Conservation (phyloP, 192 early-diverging fungal species). For the Chytriomyces confervae region DNA sequence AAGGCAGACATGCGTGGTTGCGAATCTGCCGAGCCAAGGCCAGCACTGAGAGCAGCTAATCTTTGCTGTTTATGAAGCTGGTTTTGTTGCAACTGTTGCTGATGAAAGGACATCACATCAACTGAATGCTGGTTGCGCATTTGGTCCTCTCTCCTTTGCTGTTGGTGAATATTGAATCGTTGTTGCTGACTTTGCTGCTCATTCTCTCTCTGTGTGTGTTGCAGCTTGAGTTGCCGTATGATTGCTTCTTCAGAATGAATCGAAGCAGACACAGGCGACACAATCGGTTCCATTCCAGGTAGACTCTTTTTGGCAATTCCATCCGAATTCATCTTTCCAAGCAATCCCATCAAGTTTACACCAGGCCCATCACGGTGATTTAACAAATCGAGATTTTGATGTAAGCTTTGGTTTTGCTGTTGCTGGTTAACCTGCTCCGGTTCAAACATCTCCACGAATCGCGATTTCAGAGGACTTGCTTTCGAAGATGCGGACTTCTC, state of each 20-base stretch:
- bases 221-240: constrained; percentile 24
- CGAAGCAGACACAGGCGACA: background rate
- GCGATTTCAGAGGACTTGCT: background rate
- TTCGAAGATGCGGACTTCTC: background rate
- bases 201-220: background rate
- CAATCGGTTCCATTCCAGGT: no score
- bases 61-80: background rate
- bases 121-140: background rate
- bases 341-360: constrained; percentile 14
- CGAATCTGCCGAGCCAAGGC: background rate
- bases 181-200: background rate
- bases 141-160: background rate
- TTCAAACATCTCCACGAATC: constrained; percentile 12
- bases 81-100: constrained; percentile 3
- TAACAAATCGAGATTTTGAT: no score
- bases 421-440: background rate
- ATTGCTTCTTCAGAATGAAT: constrained; percentile 16
- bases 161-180: constrained; percentile 17
- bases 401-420: no score
- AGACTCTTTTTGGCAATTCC: background rate
- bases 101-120: background rate
- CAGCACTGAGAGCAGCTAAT: background rate
- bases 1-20: constrained; percentile 9
- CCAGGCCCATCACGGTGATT: background rate
- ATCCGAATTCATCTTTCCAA: constrained; percentile 8